Evolutionary conservation across 768 basidiomycete genomes (phyloP).

Genomic region (Naganishia friedmannii): DNA sequence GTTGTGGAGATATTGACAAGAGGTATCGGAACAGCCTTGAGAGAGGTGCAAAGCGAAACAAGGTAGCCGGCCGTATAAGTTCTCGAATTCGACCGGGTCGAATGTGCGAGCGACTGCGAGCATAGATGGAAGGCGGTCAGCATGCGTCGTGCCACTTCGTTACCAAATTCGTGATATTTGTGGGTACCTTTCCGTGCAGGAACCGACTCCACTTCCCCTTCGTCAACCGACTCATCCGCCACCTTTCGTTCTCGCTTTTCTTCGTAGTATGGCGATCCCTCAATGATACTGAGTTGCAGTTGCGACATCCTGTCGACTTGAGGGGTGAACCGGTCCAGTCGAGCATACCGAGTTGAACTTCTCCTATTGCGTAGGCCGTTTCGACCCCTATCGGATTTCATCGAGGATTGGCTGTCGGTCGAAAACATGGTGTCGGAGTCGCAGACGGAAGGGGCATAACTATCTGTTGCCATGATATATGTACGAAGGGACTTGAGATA

Average conservation of each 20-base stretch:
- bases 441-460: too few species aligned
- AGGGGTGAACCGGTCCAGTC: neutral
- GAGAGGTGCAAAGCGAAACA: neutral
- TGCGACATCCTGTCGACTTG: constrained; percentile 2
- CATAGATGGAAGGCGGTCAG: neutral
- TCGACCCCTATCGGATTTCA: neutral
- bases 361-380: neutral
- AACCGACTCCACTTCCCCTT: neutral
- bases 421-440: too few species aligned
- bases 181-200: neutral
- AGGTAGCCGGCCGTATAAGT: neutral
- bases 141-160: neutral
- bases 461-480: too few species aligned
- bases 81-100: neutral
- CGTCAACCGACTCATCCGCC: neutral
- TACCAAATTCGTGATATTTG: neutral
- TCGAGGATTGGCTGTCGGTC: neutral
- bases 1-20: neutral
- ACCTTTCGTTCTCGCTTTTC: neutral
- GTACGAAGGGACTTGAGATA: too few species aligned
- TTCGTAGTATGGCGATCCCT: constrained; percentile 14
- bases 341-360: constrained; percentile 1
- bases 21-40: neutral
- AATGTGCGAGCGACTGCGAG: neutral
- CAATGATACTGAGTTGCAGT: constrained; percentile 3